phyloP scores from a whole-genome alignment of 306 rosid species.

The Quercus wislizeni region DNA sequence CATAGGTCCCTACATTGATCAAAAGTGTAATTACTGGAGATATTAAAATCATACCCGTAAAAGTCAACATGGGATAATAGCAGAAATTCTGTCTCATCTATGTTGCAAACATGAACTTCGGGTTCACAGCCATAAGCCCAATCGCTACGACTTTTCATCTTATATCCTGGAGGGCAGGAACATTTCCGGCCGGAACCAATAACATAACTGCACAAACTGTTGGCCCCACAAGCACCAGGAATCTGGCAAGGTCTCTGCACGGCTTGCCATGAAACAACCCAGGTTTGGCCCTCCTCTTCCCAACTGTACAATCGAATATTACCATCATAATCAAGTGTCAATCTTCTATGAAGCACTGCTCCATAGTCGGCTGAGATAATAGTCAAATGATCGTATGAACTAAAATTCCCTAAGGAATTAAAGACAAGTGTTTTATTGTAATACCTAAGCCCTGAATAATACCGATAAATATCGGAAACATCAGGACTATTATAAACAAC shows the following conservation, averaged over 20 bases:
- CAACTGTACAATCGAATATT: conserved; percentile 33
- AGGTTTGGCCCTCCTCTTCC: background rate
- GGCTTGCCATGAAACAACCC: conserved; percentile 37
- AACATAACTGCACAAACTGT: too few relatives aligned
- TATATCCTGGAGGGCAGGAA: too few relatives aligned
- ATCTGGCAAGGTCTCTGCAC: background rate
- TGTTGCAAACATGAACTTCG: background rate
- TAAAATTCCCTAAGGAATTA: conserved; percentile 3
- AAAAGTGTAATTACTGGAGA: background rate
- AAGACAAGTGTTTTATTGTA: conserved; percentile 15
- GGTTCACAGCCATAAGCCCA: too few relatives aligned
- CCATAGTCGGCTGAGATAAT: conserved; percentile 27
- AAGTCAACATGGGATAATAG: conserved; percentile 2
- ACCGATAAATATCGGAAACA: conserved; percentile 28
- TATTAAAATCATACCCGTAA: too few relatives aligned
- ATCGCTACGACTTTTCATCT: too few relatives aligned
- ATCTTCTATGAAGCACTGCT: conserved; percentile 11
- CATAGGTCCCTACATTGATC: conserved; percentile 24
- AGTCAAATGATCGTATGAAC: conserved; percentile 5
- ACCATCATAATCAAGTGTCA: conserved; percentile 32
- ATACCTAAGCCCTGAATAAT: background rate
- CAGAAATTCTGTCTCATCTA: background rate
- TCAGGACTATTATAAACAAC: conserved; percentile 22
- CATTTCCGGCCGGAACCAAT: too few relatives aligned
- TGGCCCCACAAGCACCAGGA: background rate